Evolutionary conservation across 495 filamentous ascomycete genomes (phyloP).

Genomic region (Friedmanniomyces simplex): DNA sequence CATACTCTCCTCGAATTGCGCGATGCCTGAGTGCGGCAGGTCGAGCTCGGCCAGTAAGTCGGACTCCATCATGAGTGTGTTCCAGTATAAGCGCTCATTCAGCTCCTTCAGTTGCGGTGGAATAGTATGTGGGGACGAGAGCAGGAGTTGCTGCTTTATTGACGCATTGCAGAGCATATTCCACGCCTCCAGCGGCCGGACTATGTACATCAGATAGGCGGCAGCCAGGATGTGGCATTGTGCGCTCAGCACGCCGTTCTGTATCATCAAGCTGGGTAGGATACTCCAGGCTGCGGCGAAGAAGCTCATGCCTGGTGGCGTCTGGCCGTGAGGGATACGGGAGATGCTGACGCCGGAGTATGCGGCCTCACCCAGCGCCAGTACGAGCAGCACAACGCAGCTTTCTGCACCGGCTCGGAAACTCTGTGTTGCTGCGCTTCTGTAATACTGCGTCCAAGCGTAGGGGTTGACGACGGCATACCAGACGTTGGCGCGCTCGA

Average conservation of each 20-base stretch:
- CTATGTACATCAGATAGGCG: constrained; percentile 73
- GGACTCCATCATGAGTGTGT: constrained; percentile 69
- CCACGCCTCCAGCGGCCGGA: constrained; percentile 73
- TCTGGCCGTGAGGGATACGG: constrained; percentile 53
- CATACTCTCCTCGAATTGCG: constrained; percentile 69
- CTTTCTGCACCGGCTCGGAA: constrained; percentile 71
- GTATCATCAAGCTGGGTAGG: constrained; percentile 66
- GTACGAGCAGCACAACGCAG: constrained; percentile 69
- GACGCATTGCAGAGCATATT: constrained; percentile 66
- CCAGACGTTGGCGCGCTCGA: constrained; percentile 71
- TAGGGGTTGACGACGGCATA: constrained; percentile 78
- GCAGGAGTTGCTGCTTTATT: constrained; percentile 67
- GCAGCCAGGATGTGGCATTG: constrained; percentile 72
- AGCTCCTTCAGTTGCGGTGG: constrained; percentile 59
- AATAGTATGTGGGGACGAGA: constrained; percentile 59
- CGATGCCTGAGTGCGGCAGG: constrained; percentile 70
- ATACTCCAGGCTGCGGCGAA: constrained; percentile 72
- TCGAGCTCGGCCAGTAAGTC: constrained; percentile 73
- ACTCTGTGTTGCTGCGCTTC: constrained; percentile 55
- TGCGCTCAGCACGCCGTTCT: constrained; percentile 61
- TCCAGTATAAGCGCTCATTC: constrained; percentile 72
- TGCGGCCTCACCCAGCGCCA: constrained; percentile 65
- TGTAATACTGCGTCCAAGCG: constrained; percentile 68
- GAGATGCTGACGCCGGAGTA: constrained; percentile 59
- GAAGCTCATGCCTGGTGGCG: constrained; percentile 67